Conservation (phyloP, 768 basidiomycete genomes). For the Podaxis sp. region DNA sequence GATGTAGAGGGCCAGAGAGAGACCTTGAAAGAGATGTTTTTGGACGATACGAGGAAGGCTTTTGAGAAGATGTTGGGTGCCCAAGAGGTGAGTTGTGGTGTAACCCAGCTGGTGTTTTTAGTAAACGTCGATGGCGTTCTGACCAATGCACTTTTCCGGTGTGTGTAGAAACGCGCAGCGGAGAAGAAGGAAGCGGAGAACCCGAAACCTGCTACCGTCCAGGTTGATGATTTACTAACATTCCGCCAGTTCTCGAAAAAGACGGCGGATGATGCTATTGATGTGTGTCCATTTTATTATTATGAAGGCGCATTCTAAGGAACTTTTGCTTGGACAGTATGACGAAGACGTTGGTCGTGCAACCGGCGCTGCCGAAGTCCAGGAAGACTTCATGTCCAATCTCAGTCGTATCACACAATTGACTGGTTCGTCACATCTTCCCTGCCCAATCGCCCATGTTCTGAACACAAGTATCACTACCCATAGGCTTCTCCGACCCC, state of each 20-base stretch:
- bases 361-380: slow-evolving; percentile 77
- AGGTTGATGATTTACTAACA: slow-evolving; percentile 87
- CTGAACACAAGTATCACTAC: background rate
- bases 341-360: slow-evolving; percentile 86
- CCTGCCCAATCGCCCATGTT: background rate
- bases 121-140: background rate
- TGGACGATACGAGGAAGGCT: slow-evolving; percentile 85
- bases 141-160: background rate
- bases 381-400: slow-evolving; percentile 93
- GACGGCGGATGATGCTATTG: slow-evolving; percentile 71
- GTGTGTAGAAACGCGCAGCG: slow-evolving; percentile 70
- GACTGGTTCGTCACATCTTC: slow-evolving; percentile 53
- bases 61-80: slow-evolving; percentile 95
- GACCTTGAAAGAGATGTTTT: slow-evolving; percentile 65
- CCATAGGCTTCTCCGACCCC: slow-evolving; percentile 89
- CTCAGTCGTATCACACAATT: slow-evolving; percentile 90
- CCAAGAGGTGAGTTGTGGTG: slow-evolving; percentile 65
- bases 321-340: slow-evolving; percentile 45
- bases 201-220: slow-evolving; percentile 61
- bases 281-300: slow-evolving; percentile 38
- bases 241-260: slow-evolving; percentile 98
- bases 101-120: background rate
- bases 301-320: background rate
- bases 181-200: slow-evolving; percentile 88
- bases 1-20: slow-evolving; percentile 34